phyloP scores from a whole-genome alignment of 2,329 filamentous ascomycete genomes.

The Lachnellula subtilissima region DNA sequence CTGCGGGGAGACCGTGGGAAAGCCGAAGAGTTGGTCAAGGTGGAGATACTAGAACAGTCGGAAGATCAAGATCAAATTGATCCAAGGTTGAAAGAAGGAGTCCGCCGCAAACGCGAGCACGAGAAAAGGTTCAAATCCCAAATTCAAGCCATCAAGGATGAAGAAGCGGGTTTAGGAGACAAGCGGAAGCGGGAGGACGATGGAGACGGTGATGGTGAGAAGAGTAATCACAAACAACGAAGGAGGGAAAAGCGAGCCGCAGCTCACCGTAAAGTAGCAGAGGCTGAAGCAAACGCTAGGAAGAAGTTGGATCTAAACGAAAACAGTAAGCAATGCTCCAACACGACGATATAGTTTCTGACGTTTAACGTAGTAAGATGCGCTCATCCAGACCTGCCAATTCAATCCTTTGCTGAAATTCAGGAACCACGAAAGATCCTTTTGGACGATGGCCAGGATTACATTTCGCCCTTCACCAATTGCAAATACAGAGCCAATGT shows the following conservation, averaged over 20 bases:
- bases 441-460: constrained; percentile 32
- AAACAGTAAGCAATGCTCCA: constrained; percentile 31
- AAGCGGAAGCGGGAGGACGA: constrained; percentile 23
- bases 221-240: constrained; percentile 24
- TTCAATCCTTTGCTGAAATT: constrained; percentile 17
- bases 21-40: constrained; percentile 49
- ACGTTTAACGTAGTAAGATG: constrained; percentile 39
- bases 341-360: not conserved
- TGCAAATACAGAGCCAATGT: constrained; percentile 63
- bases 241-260: constrained; percentile 29
- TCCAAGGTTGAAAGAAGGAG: constrained; percentile 49
- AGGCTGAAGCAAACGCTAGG: constrained; percentile 28
- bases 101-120: constrained; percentile 63
- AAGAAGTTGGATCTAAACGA: constrained; percentile 27
- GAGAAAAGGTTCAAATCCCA: constrained; percentile 37
- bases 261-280: constrained; percentile 27
- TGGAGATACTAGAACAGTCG: constrained; percentile 45
- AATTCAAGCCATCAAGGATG: constrained; percentile 33
- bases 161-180: constrained; percentile 33
- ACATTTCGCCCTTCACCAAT: constrained; percentile 66
- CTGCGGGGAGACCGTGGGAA: constrained; percentile 55
- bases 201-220: not conserved
- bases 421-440: constrained; percentile 41
- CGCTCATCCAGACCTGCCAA: constrained; percentile 37
- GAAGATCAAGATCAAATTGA: constrained; percentile 41